A percentile compares a stretch with the other conserved stretches of the same genome.
These are phyloP conservation scores for Aspergillus bertholletiae DNA, from an alignment of 495 filamentous ascomycete genomes.

Conservation along the genomic window DNA sequence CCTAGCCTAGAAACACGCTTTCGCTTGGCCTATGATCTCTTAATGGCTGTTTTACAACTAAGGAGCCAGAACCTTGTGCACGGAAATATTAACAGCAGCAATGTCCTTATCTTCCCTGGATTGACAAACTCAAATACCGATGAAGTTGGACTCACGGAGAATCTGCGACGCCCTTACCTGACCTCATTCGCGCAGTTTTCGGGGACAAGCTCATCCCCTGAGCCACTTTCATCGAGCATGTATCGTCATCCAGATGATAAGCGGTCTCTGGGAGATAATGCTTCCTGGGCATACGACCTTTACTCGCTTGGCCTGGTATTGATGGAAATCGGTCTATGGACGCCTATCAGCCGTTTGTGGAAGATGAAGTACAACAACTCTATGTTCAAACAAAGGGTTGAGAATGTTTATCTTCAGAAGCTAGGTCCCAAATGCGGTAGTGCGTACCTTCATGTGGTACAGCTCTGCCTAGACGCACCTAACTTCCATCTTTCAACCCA, in stretches of 20 bases:
- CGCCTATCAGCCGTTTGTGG: conserved; percentile 65
- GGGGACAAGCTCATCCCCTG: conserved; percentile 52
- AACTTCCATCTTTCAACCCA: conserved; percentile 60
- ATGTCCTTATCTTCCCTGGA: conserved; percentile 72
- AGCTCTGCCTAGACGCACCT: conserved; percentile 72
- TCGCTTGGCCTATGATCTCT: conserved; percentile 74
- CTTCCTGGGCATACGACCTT: conserved; percentile 65
- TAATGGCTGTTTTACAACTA: conserved; percentile 70
- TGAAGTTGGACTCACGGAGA: conserved; percentile 39
- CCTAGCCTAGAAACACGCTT: conserved; percentile 77
- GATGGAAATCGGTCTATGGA: conserved; percentile 86
- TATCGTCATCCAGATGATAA: conserved; percentile 80
- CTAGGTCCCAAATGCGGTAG: conserved; percentile 70
- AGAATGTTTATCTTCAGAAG: conserved; percentile 60
- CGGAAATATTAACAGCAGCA: conserved; percentile 75
- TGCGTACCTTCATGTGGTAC: conserved; percentile 76
- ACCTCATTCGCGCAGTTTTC: conserved; percentile 81
- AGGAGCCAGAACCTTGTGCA: conserved; percentile 74
- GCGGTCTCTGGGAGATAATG: conserved; percentile 49
- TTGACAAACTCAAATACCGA: conserved; percentile 36
- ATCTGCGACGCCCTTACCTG: conserved; percentile 72
- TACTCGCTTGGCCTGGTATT: conserved; percentile 83
- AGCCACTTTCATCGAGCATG: conserved; percentile 54
- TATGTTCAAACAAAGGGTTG: conserved; percentile 61
- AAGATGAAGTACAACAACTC: conserved; percentile 61